Conservation (phyloP, 2,329 filamentous ascomycete species). For the Talaromyces sp. region DNA sequence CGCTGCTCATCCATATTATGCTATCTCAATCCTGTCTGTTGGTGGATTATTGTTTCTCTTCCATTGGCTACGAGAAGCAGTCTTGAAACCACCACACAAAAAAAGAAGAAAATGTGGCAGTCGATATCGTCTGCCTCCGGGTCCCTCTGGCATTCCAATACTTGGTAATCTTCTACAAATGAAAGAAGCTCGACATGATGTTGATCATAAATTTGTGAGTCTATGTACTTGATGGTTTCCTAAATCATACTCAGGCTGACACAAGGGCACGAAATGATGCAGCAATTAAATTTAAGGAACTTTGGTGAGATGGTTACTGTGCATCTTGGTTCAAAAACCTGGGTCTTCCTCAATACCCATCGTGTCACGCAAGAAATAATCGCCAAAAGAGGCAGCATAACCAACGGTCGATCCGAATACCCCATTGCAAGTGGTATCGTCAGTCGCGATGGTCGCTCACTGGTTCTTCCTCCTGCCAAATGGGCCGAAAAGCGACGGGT, state of each 20-base stretch:
- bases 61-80: background rate
- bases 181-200: constrained; percentile 1
- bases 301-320: constrained; percentile 35
- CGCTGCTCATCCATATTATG: no score
- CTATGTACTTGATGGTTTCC: background rate
- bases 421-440: constrained; percentile 39
- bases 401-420: constrained; percentile 32
- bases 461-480: constrained; percentile 31
- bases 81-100: background rate
- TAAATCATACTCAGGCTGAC: no score
- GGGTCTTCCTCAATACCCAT: constrained; percentile 43
- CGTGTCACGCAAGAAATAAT: constrained; percentile 42
- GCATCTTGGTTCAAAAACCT: constrained; percentile 37
- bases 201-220: background rate
- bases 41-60: background rate
- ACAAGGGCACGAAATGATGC: background rate
- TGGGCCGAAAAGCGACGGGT: constrained; percentile 40
- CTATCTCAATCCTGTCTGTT: no score
- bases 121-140: constrained; percentile 24
- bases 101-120: constrained; percentile 16
- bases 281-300: constrained; percentile 16
- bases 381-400: constrained; percentile 33
- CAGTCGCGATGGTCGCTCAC: constrained; percentile 31
- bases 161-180: constrained; percentile 22
- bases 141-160: constrained; percentile 23